Conservation (phyloP, 2,329 filamentous ascomycete species). For the Mycosphaerella arachidis region DNA sequence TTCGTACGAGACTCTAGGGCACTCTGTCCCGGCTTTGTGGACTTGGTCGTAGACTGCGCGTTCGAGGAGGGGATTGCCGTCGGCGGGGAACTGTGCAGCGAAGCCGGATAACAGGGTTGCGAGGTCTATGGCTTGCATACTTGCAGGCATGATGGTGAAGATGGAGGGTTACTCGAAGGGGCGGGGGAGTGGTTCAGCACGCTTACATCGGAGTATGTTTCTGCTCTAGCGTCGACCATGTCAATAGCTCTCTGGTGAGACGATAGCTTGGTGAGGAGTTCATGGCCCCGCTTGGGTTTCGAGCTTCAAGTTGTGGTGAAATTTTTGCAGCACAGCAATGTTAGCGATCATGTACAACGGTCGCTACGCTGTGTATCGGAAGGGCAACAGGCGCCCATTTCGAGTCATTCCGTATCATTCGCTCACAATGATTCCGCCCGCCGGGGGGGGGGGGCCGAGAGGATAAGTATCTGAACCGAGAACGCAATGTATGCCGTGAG, state of each 20-base stretch:
- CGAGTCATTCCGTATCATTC: no score
- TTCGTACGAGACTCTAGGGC: constrained; percentile 22
- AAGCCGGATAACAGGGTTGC: constrained; percentile 20
- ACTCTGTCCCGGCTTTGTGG: constrained; percentile 22
- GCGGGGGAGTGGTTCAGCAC: neutral
- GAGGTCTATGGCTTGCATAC: constrained; percentile 24
- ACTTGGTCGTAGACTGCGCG: constrained; percentile 26
- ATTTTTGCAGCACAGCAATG: neutral
- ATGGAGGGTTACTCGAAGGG: neutral
- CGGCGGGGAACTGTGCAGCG: constrained; percentile 14
- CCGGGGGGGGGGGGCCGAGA: neutral
- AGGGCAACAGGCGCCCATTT: neutral
- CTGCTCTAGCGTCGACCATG: neutral
- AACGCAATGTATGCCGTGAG: neutral
- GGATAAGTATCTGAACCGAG: neutral
- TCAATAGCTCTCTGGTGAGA: neutral
- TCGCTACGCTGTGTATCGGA: neutral
- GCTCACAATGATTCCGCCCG: no score
- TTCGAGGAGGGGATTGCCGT: constrained; percentile 16
- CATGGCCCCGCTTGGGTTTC: neutral
- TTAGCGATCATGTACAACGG: no score
- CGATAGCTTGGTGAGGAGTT: neutral
- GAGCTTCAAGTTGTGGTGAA: neutral
- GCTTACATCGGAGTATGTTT: neutral
- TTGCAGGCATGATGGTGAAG: constrained; percentile 21